Percentiles rank a stretch among this genome's conserved stretches.
These are phyloP conservation scores for Verticillium dahliae DNA, from an alignment of 2,329 filamentous ascomycete genomes.

Conservation along the genomic window DNA sequence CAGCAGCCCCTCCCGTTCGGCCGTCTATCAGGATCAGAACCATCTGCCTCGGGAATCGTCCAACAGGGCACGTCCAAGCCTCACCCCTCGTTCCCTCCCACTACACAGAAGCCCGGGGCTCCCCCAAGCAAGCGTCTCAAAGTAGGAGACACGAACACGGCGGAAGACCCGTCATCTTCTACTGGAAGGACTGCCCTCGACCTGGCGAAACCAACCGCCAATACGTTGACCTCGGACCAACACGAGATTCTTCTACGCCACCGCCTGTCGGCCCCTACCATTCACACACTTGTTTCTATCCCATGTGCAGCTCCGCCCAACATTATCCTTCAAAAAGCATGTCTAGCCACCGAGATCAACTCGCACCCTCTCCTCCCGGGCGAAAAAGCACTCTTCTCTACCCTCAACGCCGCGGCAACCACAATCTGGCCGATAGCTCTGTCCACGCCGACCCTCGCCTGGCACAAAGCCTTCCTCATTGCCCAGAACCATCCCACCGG, in stretches of 20 bases:
- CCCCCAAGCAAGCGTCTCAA: neutral
- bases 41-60: too few relatives aligned
- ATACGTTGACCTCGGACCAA: constrained; percentile 2
- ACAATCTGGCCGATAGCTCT: constrained; percentile 30
- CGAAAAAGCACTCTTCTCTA: constrained; percentile 27
- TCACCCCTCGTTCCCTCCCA: neutral
- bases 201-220: neutral
- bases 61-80: too few relatives aligned
- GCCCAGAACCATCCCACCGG: constrained; percentile 63
- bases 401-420: constrained; percentile 28
- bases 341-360: constrained; percentile 29
- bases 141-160: neutral
- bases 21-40: neutral
- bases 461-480: constrained; percentile 71
- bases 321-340: constrained; percentile 29
- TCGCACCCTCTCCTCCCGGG: constrained; percentile 26
- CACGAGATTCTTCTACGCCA: constrained; percentile 10
- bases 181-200: neutral
- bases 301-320: constrained; percentile 9
- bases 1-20: neutral
- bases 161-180: neutral
- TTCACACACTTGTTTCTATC: constrained; percentile 8
- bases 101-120: neutral
- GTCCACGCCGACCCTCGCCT: constrained; percentile 43
- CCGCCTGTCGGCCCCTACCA: constrained; percentile 6